A percentile compares a stretch with the other conserved stretches of the same genome.
phyloP scores from a whole-genome alignment of 192 early-diverging fungal species.

The Rhizophagus prolifer region DNA sequence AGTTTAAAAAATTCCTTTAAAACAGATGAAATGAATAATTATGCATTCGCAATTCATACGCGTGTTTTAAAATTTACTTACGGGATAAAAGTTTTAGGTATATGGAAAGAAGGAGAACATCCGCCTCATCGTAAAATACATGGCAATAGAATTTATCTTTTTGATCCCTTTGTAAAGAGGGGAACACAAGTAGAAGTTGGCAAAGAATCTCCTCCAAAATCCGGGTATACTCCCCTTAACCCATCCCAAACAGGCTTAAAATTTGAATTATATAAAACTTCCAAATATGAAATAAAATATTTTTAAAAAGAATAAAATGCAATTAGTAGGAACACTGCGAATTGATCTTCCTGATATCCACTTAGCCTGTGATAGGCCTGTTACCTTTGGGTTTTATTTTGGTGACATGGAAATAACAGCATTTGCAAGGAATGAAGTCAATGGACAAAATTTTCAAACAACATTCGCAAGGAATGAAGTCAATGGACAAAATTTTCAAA shows the following conservation, averaged over 20 bases:
- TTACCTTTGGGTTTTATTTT: not conserved
- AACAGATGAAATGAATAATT: not conserved
- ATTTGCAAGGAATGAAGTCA: not conserved
- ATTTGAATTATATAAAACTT: not conserved
- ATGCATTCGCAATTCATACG: not conserved
- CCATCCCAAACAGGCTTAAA: not conserved
- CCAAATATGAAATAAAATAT: too few relatives aligned
- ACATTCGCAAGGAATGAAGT: not conserved
- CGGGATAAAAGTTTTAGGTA: not conserved
- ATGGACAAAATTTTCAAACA: not conserved
- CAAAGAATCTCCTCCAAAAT: not conserved
- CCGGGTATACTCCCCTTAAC: not conserved
- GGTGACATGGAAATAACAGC: not conserved
- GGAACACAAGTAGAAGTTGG: not conserved
- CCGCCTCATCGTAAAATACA: not conserved
- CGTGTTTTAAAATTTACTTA: not conserved
- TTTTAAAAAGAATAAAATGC: not conserved
- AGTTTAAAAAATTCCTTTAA: not conserved
- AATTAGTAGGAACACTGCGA: not conserved
- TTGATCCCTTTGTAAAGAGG: not conserved
- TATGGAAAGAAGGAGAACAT: not conserved
- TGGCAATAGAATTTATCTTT: not conserved
- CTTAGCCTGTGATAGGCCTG: not conserved
- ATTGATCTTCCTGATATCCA: not conserved
- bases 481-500: not conserved